phyloP scores from a whole-genome alignment of 1,139 yeast genomes.

The Pichia sp. region DNA sequence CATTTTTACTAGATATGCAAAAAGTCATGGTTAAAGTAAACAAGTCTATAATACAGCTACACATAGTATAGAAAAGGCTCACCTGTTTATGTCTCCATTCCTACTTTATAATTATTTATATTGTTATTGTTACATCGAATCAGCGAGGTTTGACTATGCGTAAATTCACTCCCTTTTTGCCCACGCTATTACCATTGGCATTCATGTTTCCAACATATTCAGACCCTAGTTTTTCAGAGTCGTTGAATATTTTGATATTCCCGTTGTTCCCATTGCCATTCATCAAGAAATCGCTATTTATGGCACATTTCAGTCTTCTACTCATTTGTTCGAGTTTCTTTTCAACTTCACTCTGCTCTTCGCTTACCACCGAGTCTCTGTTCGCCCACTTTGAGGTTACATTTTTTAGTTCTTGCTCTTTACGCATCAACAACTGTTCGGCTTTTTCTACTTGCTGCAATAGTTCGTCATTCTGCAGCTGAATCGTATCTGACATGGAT shows the following conservation, averaged over 20 bases:
- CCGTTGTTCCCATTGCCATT: constrained; percentile 1
- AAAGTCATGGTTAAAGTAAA: too few relatives aligned
- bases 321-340: constrained; percentile 7
- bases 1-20: too few relatives aligned
- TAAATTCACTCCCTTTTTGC: constrained; percentile 13
- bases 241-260: constrained; percentile 5
- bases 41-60: too few relatives aligned
- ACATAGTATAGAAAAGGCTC: too few relatives aligned
- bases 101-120: background rate
- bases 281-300: background rate
- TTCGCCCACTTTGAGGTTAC: background rate
- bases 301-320: constrained; percentile 2
- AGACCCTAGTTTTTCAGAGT: background rate
- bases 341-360: constrained; percentile 13
- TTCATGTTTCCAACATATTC: background rate
- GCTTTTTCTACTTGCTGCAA: constrained; percentile 11
- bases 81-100: background rate
- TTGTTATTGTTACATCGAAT: background rate
- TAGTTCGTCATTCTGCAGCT: constrained; percentile 9
- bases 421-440: constrained; percentile 2
- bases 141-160: constrained; percentile 9
- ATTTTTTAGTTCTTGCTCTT: constrained; percentile 4
- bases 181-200: background rate
- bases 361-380: constrained; percentile 5
- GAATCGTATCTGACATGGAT: constrained; percentile 11